Percentiles rank a stretch among this genome's conserved stretches.
Evolutionary conservation across 2,329 filamentous ascomycete genomes (phyloP).

Genomic region (Trichocomaceae sp.): DNA sequence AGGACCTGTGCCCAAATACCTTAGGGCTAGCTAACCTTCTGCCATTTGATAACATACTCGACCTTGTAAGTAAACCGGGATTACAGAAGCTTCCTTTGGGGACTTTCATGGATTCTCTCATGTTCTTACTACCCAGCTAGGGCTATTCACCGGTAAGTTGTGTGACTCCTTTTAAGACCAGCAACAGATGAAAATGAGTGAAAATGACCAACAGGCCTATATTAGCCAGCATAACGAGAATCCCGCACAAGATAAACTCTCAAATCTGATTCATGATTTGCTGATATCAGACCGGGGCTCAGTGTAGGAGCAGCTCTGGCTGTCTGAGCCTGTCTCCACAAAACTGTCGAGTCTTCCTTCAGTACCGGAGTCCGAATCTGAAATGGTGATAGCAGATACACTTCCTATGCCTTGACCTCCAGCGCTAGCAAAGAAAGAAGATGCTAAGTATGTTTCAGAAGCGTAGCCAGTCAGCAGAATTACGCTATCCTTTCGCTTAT

Average conservation of each 20-base stretch:
- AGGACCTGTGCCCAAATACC: not conserved
- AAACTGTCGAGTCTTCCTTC: not conserved
- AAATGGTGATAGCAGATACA: not conserved
- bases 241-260: not conserved
- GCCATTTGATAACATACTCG: conserved; percentile 4
- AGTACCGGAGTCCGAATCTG: not conserved
- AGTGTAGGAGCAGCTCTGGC: conserved; percentile 1
- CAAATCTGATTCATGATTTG: not conserved
- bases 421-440: not conserved
- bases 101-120: not conserved
- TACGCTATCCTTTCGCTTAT: not conserved
- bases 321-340: not conserved
- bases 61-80: not conserved
- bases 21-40: not conserved
- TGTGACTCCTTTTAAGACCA: not conserved
- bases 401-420: not conserved
- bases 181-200: not conserved
- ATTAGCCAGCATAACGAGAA: conserved; percentile 2
- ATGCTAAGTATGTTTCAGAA: not conserved
- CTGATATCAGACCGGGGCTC: not conserved
- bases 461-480: not conserved
- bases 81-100: not conserved
- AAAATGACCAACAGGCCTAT: no score
- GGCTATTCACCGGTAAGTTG: not conserved
- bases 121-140: not conserved